These are phyloP conservation scores for Aspergillus sp. DNA, from an alignment of 2,329 filamentous ascomycete species.

Conservation along the genomic window DNA sequence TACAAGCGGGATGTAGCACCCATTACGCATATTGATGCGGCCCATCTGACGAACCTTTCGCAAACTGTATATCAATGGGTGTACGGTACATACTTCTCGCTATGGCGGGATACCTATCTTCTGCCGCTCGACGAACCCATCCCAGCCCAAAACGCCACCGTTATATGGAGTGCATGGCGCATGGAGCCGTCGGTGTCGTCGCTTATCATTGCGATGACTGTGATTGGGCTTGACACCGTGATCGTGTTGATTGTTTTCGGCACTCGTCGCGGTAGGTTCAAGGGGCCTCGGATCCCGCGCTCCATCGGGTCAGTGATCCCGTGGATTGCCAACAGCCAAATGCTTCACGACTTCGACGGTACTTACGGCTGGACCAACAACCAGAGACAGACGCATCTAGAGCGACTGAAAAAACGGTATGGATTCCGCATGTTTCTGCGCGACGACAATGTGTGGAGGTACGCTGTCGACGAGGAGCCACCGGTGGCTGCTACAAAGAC, in stretches of 20 bases:
- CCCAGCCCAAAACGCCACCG: constrained; percentile 24
- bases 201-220: constrained; percentile 26
- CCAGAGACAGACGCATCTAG: constrained; percentile 27
- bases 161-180: constrained; percentile 30
- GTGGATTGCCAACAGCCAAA: constrained; percentile 35
- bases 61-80: constrained; percentile 35
- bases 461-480: constrained; percentile 33
- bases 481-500: constrained; percentile 1
- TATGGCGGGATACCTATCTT: constrained; percentile 35
- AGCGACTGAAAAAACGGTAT: constrained; percentile 30
- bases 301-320: constrained; percentile 35
- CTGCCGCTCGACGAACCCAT: constrained; percentile 21
- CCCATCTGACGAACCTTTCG: constrained; percentile 24
- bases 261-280: constrained; percentile 32
- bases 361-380: constrained; percentile 31
- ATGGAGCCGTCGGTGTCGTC: constrained; percentile 33
- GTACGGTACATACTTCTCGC: constrained; percentile 35
- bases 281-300: constrained; percentile 33
- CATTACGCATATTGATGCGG: constrained; percentile 25
- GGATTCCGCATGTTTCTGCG: constrained; percentile 32
- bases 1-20: constrained; percentile 28
- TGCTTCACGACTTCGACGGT: constrained; percentile 31
- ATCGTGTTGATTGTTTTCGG: constrained; percentile 34
- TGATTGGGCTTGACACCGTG: constrained; percentile 32
- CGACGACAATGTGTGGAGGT: constrained; percentile 30